Percentiles rank a stretch among this genome's conserved stretches.
These are phyloP conservation scores for Cenchrus fungigraminus DNA, from an alignment of 176 grass and related monocot species.

Conservation along the genomic window DNA sequence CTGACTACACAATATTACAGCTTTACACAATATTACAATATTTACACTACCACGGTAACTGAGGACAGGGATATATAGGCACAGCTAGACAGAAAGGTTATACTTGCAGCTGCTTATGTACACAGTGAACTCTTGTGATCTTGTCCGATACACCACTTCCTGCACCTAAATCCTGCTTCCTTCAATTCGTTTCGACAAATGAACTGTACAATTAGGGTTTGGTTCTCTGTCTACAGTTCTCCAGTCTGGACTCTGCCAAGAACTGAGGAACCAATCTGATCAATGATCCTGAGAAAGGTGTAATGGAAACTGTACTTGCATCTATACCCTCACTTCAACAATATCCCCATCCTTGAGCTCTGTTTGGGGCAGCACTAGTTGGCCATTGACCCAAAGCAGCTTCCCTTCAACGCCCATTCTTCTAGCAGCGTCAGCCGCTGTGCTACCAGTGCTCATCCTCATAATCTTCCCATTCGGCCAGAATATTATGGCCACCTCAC, in stretches of 20 bases:
- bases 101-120: conserved; percentile 33
- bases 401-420: conserved; percentile 89
- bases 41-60: conserved; percentile 23
- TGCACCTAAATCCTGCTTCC: conserved; percentile 18
- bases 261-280: conserved; percentile 12
- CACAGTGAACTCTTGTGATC: conserved; percentile 1
- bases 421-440: conserved; percentile 83
- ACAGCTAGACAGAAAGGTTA: not conserved
- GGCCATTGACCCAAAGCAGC: conserved; percentile 82
- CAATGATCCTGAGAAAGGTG: conserved; percentile 18
- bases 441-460: conserved; percentile 88
- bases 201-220: conserved; percentile 50
- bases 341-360: conserved; percentile 96
- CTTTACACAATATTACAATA: conserved; percentile 13
- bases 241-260: conserved; percentile 28
- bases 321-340: conserved; percentile 85
- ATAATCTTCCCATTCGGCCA: conserved; percentile 90
- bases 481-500: conserved; percentile 86
- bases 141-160: not conserved
- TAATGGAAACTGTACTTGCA: not conserved
- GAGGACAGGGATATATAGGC: not conserved
- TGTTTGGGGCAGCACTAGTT: conserved; percentile 80
- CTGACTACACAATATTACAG: not conserved
- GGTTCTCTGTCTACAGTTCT: conserved; percentile 31
- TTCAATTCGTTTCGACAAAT: conserved; percentile 45